Base-by-base conservation (phyloP, 345 rosid genomes). In the Linum lewisii region DNA sequence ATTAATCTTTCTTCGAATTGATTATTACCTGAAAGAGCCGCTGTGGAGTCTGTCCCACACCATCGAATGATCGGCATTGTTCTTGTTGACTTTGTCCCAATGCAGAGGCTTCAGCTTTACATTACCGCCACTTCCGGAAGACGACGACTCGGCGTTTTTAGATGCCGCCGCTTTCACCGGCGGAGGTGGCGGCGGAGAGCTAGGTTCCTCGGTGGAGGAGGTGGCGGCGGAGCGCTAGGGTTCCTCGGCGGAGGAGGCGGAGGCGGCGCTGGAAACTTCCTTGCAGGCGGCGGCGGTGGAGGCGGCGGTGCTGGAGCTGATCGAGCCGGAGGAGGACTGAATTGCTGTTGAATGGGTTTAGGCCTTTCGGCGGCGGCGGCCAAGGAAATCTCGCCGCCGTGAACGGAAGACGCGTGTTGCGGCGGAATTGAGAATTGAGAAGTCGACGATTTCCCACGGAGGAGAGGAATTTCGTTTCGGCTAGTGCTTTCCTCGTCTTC, bases 11-110 rank as follows among this genome's bases (percentile, higher is more conserved):
- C n/a, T 29, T 26, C 24, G 25, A 1, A 16, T 4, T 18, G n/a
- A 57, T 13, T 29, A 37, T 82, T 84, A 87, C 97, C 81, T 78
- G 58, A 92, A 86, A 58, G 97, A 92, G 15, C 99, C 98, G 2
- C 70, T 78, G 51, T 77, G 78, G 24, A 92, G 80, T 65, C 79
- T 83, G 80, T 88, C 87, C 98, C 98, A 88, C 54, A 86, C 97
- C 95, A 92, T 86, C 10, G 98, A 88, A 62, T 82, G 89, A 34
- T 80, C 86, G 0, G 68, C 61, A 55, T 74, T 42, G 47, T 8
- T 81, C 13, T 70, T 80, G 64, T 82, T 79, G 58, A 89, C 75
- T 72, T 88, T 89, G 69, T 88, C 97, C 99, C 95, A 85, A 66
- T 88, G 99, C 68, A 88, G 60, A 16, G 99, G 94, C 82, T 83